phyloP scores from a whole-genome alignment of 139 green algal species.

The Auxenochlorella protothecoides region DNA sequence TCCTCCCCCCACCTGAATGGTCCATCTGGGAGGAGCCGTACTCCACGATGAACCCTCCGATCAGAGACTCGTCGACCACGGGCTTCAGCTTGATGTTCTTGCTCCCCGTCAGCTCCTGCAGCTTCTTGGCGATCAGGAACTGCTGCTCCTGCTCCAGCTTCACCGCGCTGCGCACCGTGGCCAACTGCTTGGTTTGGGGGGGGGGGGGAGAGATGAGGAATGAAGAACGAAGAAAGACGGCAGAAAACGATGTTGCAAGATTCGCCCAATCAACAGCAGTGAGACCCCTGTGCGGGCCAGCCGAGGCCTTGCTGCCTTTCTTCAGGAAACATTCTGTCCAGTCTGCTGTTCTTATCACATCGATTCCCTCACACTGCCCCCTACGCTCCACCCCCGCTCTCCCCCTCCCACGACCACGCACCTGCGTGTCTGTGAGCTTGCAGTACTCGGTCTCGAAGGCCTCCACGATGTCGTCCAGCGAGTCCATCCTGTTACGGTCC shows the following conservation, averaged over 20 bases:
- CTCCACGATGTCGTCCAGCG: conserved; percentile 74
- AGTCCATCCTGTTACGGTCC: conserved; percentile 73
- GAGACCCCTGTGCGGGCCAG: no score
- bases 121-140: conserved; percentile 99
- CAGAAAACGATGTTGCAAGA: no score
- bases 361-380: no score
- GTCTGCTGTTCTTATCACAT: no score
- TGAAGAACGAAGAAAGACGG: no score
- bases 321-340: no score
- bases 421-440: conserved; percentile 91
- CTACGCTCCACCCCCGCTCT: no score
- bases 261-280: no score
- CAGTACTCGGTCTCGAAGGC: conserved; percentile 94
- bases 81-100: conserved; percentile 99
- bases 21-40: conserved; percentile 92
- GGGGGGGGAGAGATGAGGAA: not conserved
- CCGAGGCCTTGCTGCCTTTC: no score
- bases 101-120: conserved; percentile 90
- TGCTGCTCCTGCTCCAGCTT: conserved; percentile 99
- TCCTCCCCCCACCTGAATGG: conserved; percentile 47
- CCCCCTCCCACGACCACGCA: conserved; percentile 5
- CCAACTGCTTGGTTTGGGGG: conserved; percentile 52
- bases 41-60: conserved; percentile 93
- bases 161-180: conserved; percentile 80
- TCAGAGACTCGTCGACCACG: conserved; percentile 81